Conservation (phyloP, 805 yeast species). For the Candida michaelii region DNA sequence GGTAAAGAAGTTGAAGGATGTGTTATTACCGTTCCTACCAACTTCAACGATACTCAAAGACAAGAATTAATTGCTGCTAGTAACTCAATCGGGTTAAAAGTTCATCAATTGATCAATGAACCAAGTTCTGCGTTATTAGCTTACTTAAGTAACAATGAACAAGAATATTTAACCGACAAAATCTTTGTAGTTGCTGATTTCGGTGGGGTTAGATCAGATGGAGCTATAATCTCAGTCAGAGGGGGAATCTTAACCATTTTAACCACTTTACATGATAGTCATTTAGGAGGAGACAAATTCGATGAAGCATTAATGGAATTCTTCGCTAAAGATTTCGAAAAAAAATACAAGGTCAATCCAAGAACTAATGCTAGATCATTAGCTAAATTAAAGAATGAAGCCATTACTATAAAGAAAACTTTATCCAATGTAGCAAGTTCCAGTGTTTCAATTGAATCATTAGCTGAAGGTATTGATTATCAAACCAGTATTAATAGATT, state of each 20-base stretch:
- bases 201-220: conserved; percentile 94
- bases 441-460: conserved; percentile 89
- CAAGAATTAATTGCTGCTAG: conserved; percentile 61
- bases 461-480: conserved; percentile 93
- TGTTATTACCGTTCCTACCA: conserved; percentile 88
- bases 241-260: conserved; percentile 91
- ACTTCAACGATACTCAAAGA: conserved; percentile 75
- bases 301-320: conserved; percentile 78
- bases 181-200: conserved; percentile 91
- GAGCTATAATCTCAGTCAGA: conserved; percentile 88
- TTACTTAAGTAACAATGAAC: conserved; percentile 55
- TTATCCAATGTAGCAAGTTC: conserved; percentile 85
- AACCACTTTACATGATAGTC: conserved; percentile 78
- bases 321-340: conserved; percentile 92
- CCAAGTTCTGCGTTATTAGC: conserved; percentile 91
- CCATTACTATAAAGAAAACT: conserved; percentile 85
- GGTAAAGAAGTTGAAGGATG: conserved; percentile 80
- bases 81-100: conserved; percentile 69
- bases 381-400: conserved; percentile 84
- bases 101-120: conserved; percentile 86
- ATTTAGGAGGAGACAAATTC: conserved; percentile 84
- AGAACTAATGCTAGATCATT: conserved; percentile 76
- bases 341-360: conserved; percentile 81
- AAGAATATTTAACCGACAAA: conserved; percentile 59
- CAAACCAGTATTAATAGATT: conserved; percentile 91